Evolutionary conservation across 2,329 filamentous ascomycete genomes (phyloP).

Genomic region (Penicillium sp.): DNA sequence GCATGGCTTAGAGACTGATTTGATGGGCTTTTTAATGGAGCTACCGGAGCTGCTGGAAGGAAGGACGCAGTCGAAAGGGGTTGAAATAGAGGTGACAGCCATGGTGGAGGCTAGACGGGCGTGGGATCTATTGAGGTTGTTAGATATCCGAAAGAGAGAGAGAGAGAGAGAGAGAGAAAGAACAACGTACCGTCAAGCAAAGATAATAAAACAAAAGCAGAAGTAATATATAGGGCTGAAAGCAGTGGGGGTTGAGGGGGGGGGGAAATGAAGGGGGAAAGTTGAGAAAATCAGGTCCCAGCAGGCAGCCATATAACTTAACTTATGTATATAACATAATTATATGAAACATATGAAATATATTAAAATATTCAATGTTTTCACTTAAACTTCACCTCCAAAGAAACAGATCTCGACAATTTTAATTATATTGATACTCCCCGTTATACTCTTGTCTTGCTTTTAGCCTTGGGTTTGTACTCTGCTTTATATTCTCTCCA

Average conservation of each 20-base stretch:
- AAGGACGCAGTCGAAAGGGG: constrained; percentile 34
- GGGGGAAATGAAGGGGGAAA: neutral
- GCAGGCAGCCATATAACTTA: constrained; percentile 18
- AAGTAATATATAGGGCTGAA: neutral
- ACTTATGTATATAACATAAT: too few species aligned
- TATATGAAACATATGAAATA: too few species aligned
- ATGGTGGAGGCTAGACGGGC: neutral
- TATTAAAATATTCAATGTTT: neutral
- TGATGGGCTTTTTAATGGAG: constrained; percentile 41
- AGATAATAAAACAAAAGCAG: neutral
- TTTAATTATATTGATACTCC: too few species aligned
- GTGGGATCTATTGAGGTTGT: neutral
- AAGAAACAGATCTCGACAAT: neutral
- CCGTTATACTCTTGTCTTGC: too few species aligned
- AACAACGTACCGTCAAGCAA: neutral
- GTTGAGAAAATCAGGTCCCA: neutral
- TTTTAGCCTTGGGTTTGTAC: too few species aligned
- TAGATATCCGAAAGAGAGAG: neutral
- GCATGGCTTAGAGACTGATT: constrained; percentile 41
- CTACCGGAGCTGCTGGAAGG: constrained; percentile 38
- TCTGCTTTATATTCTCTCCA: too few species aligned
- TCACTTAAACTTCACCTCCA: neutral
- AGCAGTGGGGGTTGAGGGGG: neutral
- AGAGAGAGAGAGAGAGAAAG: too few species aligned
- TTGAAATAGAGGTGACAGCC: constrained; percentile 23